Conservation (phyloP, 148 eudicot genomes). For the Fagopyrum tataricum region DNA sequence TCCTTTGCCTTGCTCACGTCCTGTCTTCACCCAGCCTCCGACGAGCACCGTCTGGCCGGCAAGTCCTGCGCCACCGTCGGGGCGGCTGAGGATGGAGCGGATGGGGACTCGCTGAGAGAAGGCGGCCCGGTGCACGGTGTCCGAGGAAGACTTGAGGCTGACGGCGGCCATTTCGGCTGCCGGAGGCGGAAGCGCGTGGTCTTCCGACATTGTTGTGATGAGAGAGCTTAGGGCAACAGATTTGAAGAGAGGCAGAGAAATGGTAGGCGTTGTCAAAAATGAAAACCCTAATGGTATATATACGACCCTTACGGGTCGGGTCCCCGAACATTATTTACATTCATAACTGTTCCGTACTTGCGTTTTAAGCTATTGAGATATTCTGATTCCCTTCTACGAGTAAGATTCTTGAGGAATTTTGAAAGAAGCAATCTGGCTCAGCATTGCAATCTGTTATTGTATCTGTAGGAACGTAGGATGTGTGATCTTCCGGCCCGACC, state of each 20-base stretch:
- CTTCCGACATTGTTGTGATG: constrained; percentile 18
- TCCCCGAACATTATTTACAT: not conserved
- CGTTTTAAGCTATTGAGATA: not conserved
- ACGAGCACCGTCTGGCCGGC: constrained; percentile 50
- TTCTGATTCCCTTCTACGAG: not conserved
- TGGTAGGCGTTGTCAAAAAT: not conserved
- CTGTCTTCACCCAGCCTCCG: constrained; percentile 94
- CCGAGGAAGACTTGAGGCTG: constrained; percentile 17
- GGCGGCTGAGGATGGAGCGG: constrained; percentile 38
- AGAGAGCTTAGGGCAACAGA: not conserved
- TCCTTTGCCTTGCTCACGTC: constrained; percentile 69
- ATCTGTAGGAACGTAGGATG: too few species aligned
- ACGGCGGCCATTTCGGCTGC: constrained; percentile 17
- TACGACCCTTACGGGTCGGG: constrained; percentile 11
- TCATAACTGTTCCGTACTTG: not conserved
- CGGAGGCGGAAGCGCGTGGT: constrained; percentile 18
- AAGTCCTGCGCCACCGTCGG: constrained; percentile 68
- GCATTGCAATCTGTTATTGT: too few species aligned
- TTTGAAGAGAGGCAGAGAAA: not conserved
- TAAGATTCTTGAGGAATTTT: too few species aligned
- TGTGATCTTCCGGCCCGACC: too few species aligned
- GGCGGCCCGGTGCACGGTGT: constrained; percentile 22
- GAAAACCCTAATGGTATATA: not conserved
- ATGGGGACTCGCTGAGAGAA: constrained; percentile 72
- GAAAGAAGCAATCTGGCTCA: too few species aligned